Base-by-base conservation (phyloP, 2,329 filamentous ascomycete genomes). In the Madurella fahalii region DNA sequence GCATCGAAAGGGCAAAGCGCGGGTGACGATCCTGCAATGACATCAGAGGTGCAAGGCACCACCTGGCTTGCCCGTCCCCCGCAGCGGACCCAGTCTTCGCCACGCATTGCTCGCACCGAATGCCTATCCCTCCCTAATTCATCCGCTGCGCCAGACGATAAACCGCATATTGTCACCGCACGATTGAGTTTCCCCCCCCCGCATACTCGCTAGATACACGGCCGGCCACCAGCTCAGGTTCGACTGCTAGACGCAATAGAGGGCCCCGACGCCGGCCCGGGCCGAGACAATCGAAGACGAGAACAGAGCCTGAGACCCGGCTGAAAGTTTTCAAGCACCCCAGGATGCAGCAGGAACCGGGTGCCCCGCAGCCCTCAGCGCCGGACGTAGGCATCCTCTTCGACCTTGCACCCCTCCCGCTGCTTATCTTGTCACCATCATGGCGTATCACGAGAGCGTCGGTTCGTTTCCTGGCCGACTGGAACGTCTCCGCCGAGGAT, bases 371-470 rank as follows among this genome's bases (percentile, higher is more conserved):
- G 34, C 45, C 39, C n/a, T 44, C 40, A 9, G 44, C 43, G 12
- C 37, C 57, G 9, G 57, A 66, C 46, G 40, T 67, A n/a, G 56
- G 57, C 52, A 59, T 63, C 37, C 49, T 70, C 34, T 62, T 69
- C 49, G 64, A 68, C 50, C 56, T 65, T 17, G 65, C 65, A 1
- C 69, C 70, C 5, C 60, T 69, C 15, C 65, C 69, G 2, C 61
- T 64, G 4, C 60, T 69, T 37, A 46, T 69, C 45, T 58, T 72
- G 3, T 67, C 68, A 9, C 67, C 68, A 1, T 52, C 62, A 9
- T 65, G 65, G 50, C 61, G 61, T 51, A 68, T 72, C 48, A 60
- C 61, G 32, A 64, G 61, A 3, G 67, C 61, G 18, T 71, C 69
- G 5, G 47, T 52, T 15, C 63, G 67, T 37, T 61, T 71, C 48